Percentiles rank a stretch among this genome's conserved stretches.
Evolutionary conservation across 192 early-diverging fungal genomes (phyloP).

Genomic region (Backusella luteola): DNA sequence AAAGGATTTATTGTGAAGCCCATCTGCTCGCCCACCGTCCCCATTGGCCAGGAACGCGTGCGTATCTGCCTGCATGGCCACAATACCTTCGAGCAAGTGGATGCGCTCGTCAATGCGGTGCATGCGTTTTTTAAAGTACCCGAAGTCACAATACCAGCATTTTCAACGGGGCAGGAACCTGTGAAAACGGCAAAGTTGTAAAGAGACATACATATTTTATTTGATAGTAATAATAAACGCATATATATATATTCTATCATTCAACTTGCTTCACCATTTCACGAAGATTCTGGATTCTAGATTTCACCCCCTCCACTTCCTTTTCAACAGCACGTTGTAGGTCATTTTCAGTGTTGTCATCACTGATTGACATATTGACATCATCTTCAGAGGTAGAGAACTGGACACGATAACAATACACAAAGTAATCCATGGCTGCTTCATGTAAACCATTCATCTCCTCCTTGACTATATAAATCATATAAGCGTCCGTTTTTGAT

Average conservation of each 20-base stretch:
- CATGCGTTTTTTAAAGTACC: conserved; percentile 26
- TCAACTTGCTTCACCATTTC: background rate
- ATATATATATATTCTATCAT: background rate
- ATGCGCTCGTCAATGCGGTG: conserved; percentile 22
- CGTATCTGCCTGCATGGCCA: conserved; percentile 82
- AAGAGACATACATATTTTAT: background rate
- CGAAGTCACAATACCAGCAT: background rate
- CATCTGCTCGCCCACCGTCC: conserved; percentile 79
- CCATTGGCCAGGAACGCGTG: conserved; percentile 74
- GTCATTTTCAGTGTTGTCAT: background rate
- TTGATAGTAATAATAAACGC: background rate
- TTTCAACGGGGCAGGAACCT: background rate
- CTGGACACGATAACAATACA: background rate
- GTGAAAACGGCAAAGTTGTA: background rate
- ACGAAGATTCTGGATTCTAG: background rate
- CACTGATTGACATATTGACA: background rate
- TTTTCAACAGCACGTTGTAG: background rate
- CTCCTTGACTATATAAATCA: background rate
- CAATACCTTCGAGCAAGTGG: conserved; percentile 65
- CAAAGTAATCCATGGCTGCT: background rate
- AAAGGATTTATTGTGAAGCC: conserved; percentile 70
- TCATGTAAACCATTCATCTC: background rate
- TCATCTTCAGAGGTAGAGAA: background rate
- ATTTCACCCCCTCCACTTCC: background rate
- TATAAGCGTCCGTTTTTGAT: background rate